Conservation (phyloP, 176 grass and related monocot genomes). For the Bonia amplexicaulis region DNA sequence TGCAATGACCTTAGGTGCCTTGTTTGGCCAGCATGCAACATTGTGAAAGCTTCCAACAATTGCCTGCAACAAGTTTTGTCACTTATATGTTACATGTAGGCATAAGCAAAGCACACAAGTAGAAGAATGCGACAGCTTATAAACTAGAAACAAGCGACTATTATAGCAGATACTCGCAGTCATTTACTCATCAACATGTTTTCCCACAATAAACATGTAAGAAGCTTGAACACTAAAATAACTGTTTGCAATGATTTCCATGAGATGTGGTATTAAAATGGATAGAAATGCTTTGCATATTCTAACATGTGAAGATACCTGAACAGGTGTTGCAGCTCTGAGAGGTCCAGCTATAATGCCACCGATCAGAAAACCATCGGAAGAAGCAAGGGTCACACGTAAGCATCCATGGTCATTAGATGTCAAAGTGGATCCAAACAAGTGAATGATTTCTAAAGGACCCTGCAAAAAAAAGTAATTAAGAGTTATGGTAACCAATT, state of each 20-base stretch:
- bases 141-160: background rate
- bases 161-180: background rate
- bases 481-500: background rate
- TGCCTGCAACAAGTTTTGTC: constrained; percentile 27
- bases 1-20: background rate
- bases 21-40: constrained; percentile 10
- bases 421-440: constrained; percentile 41
- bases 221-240: background rate
- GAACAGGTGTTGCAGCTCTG: constrained; percentile 20
- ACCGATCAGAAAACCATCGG: constrained; percentile 31
- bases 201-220: background rate
- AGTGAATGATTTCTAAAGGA: constrained; percentile 43
- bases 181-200: background rate
- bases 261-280: background rate
- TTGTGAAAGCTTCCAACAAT: constrained; percentile 41
- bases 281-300: background rate
- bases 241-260: background rate
- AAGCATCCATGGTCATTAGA: constrained; percentile 25
- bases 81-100: background rate
- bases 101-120: background rate
- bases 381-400: constrained; percentile 39
- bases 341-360: constrained; percentile 41
- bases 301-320: constrained; percentile 29
- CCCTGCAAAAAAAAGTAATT: constrained; percentile 27
- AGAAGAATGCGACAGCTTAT: background rate